Percentiles rank a stretch among this genome's conserved stretches.
These are phyloP conservation scores for Ambrosia artemisiifolia DNA, from an alignment of 129 eudicot species.

Conservation along the genomic window DNA sequence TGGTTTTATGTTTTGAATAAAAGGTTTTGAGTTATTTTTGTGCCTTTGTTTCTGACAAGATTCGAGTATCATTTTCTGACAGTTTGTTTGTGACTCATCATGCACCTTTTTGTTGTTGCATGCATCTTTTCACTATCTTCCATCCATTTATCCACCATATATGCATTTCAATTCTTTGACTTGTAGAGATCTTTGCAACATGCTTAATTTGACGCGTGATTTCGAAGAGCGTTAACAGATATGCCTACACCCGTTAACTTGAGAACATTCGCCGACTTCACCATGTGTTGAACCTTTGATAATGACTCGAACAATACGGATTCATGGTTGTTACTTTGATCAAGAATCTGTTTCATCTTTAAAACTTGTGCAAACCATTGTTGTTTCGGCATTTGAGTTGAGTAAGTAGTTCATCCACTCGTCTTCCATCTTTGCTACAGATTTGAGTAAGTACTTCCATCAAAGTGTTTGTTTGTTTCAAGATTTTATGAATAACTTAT, in stretches of 20 bases:
- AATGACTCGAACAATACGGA: not conserved
- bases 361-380: not conserved
- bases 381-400: not conserved
- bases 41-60: too few relatives aligned
- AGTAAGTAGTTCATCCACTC: not conserved
- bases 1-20: too few relatives aligned
- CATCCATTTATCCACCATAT: not conserved
- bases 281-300: not conserved
- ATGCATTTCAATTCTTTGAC: too few relatives aligned
- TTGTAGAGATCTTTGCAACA: not conserved
- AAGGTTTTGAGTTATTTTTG: too few relatives aligned
- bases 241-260: not conserved
- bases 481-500: too few relatives aligned
- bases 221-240: not conserved
- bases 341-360: constrained; percentile 11
- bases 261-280: not conserved
- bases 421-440: not conserved
- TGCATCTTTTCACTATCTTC: not conserved
- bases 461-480: not conserved
- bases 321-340: not conserved
- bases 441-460: not conserved
- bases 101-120: too few relatives aligned
- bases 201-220: not conserved
- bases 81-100: too few relatives aligned
- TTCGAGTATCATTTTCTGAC: too few relatives aligned